Conservation (phyloP, 768 basidiomycete genomes). For the Dioszegia aurantiaca region DNA sequence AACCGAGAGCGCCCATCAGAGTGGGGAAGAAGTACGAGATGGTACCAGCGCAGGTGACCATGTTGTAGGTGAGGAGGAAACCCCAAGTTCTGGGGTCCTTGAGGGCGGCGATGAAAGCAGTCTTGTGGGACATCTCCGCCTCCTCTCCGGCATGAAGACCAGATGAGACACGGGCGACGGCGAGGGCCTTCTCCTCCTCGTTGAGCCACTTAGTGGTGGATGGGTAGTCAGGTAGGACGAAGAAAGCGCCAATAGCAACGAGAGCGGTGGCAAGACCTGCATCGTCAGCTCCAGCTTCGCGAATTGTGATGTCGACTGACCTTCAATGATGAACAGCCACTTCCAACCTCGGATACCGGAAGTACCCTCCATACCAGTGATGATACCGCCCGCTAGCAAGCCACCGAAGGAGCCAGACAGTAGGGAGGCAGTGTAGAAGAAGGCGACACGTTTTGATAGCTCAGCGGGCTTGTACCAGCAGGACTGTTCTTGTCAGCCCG, state of each 20-base stretch:
- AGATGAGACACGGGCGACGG: conserved; percentile 3
- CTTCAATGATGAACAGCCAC: conserved; percentile 53
- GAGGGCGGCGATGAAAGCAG: conserved; percentile 40
- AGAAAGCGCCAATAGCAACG: conserved; percentile 34
- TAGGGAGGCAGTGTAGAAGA: conserved; percentile 51
- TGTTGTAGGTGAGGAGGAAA: conserved; percentile 43
- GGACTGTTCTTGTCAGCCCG: conserved; percentile 13
- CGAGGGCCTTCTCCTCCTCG: conserved; percentile 33
- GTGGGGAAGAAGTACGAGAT: conserved; percentile 53
- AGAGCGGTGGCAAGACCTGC: conserved; percentile 31
- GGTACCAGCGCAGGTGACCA: conserved; percentile 40
- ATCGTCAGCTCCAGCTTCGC: background rate
- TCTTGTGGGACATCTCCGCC: conserved; percentile 34
- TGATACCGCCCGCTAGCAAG: conserved; percentile 50
- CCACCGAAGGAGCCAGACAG: conserved; percentile 51
- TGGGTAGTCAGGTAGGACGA: conserved; percentile 29
- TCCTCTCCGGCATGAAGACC: conserved; percentile 18
- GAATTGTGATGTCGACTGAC: conserved; percentile 10
- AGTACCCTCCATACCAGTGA: conserved; percentile 41
- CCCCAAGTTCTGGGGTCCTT: conserved; percentile 49
- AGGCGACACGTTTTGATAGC: conserved; percentile 48
- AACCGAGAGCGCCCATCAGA: conserved; percentile 42
- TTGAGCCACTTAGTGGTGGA: conserved; percentile 50
- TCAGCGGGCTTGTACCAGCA: conserved; percentile 50
- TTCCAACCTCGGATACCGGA: conserved; percentile 47